These are phyloP conservation scores for Arthrobotrys iridis DNA, from an alignment of 2,329 filamentous ascomycete species.

Conservation along the genomic window DNA sequence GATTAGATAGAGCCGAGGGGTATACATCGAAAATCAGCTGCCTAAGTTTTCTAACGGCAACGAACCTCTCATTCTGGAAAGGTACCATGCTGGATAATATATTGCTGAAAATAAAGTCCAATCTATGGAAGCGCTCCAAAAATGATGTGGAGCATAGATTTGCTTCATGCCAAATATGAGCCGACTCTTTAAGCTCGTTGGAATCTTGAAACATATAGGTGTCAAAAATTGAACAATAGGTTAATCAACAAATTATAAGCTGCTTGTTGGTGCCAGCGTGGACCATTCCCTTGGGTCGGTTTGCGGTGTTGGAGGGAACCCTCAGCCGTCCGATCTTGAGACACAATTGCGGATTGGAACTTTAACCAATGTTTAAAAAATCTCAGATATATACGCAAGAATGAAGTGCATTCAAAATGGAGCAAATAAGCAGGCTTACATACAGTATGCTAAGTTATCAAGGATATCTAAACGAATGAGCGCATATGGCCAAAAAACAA, in stretches of 20 bases:
- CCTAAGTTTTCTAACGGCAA: not conserved
- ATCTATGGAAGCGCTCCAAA: not conserved
- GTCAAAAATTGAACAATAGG: not conserved
- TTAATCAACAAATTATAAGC: conserved; percentile 2
- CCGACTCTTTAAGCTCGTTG: too few relatives aligned
- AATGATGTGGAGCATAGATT: not conserved
- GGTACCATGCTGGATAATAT: not conserved
- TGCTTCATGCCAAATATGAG: too few relatives aligned
- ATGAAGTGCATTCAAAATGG: not conserved
- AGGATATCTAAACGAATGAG: conserved; percentile 19
- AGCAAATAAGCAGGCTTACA: not conserved
- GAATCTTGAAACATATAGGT: not conserved
- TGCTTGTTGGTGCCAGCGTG: conserved; percentile 19
- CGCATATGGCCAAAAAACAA: conserved; percentile 8
- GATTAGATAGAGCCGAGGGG: too few relatives aligned
- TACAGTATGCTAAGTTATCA: conserved; percentile 19
- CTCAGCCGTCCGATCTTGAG: conserved; percentile 19
- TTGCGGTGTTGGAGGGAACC: conserved; percentile 16
- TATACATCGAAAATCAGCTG: not conserved
- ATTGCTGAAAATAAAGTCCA: too few relatives aligned
- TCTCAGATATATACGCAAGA: not conserved
- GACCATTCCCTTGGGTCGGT: conserved; percentile 21
- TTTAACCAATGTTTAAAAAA: not conserved
- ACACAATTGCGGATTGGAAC: conserved; percentile 1
- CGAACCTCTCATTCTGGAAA: not conserved